Percentiles rank a stretch among this genome's conserved stretches.
Evolutionary conservation across 208 protist species (phyloP).

Genomic region (Entamoeba invadens): DNA sequence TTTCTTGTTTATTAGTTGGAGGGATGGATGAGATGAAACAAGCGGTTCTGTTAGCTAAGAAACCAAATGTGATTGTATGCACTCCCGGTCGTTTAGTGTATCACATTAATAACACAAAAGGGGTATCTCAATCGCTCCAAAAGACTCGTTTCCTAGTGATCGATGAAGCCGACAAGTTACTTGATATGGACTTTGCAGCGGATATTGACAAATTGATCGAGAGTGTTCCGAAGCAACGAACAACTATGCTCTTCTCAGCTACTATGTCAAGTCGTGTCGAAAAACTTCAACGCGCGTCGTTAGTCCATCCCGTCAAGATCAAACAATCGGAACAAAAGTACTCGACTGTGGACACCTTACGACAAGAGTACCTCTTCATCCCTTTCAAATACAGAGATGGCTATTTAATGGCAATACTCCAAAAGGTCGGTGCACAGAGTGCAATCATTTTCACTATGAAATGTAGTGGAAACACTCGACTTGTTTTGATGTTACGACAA

Average conservation of each 20-base stretch:
- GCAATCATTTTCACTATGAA: neutral
- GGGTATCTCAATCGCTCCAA: neutral
- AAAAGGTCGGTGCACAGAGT: neutral
- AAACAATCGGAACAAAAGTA: neutral
- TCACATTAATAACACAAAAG: conserved; percentile 15
- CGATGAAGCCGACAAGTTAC: conserved; percentile 11
- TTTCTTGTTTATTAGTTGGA: conserved; percentile 9
- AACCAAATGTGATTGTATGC: conserved; percentile 16
- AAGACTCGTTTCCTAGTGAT: conserved; percentile 17
- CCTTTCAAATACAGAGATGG: neutral
- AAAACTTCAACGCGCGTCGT: neutral
- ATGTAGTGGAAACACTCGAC: neutral
- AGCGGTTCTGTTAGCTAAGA: neutral
- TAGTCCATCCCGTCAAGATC: neutral
- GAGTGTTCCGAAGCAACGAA: neutral
- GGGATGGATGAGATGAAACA: conserved; percentile 12
- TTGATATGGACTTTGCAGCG: neutral
- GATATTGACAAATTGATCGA: neutral
- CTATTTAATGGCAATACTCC: neutral
- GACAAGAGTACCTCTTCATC: neutral
- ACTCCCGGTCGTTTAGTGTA: conserved; percentile 35
- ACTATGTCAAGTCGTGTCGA: neutral
- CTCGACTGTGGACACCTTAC: neutral
- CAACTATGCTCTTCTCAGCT: neutral
- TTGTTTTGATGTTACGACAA: neutral